Evolutionary conservation across 306 rosid genomes (phyloP).

Genomic region (Medicago lupulina): DNA sequence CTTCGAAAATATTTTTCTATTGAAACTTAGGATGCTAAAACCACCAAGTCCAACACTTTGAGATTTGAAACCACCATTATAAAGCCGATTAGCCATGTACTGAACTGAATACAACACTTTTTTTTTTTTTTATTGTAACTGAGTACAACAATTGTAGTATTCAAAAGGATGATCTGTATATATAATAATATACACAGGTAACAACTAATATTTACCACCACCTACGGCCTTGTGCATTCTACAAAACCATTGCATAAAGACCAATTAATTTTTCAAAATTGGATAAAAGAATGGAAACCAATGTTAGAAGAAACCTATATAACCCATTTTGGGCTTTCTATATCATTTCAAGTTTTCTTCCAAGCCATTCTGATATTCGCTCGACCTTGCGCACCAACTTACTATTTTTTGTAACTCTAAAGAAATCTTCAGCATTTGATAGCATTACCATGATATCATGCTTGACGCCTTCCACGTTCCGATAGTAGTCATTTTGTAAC

Average conservation of each 20-base stretch:
- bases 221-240: conserved; percentile 47
- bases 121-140: neutral
- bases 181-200: conserved; percentile 36
- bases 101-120: neutral
- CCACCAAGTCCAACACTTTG: neutral
- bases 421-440: conserved; percentile 58
- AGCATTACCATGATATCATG: conserved; percentile 73
- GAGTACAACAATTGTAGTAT: conserved; percentile 20
- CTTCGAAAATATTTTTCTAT: neutral
- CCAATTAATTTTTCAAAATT: conserved; percentile 46
- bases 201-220: conserved; percentile 40
- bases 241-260: conserved; percentile 36
- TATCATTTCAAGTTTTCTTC: conserved; percentile 65
- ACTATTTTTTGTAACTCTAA: conserved; percentile 37
- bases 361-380: conserved; percentile 55
- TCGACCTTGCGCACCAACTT: conserved; percentile 48
- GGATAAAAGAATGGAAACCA: conserved; percentile 53
- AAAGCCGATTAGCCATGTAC: too few relatives aligned
- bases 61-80: neutral
- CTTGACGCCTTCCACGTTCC: conserved; percentile 72
- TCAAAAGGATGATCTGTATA: conserved; percentile 22
- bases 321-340: conserved; percentile 44
- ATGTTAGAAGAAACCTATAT: conserved; percentile 43
- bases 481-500: conserved; percentile 67
- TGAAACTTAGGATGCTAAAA: neutral